A percentile compares a stretch with the other conserved stretches of the same genome.
These are phyloP conservation scores for Psilocybe tampanensis DNA, from an alignment of 768 basidiomycete species.

Conservation along the genomic window DNA sequence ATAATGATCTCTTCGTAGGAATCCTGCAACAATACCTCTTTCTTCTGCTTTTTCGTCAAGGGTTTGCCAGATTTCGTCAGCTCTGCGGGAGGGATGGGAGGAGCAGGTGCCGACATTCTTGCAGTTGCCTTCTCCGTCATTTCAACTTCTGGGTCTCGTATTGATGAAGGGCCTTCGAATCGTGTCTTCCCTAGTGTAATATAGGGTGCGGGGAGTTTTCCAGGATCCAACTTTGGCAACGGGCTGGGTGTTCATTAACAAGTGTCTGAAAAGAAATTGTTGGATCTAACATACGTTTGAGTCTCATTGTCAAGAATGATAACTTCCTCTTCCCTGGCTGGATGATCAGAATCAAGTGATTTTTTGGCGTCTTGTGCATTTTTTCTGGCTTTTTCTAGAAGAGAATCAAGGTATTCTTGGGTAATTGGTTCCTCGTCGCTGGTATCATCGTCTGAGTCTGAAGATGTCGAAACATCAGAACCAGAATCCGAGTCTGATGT, in stretches of 20 bases:
- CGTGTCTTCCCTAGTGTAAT: constrained; percentile 52
- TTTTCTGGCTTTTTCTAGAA: constrained; percentile 63
- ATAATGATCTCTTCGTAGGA: neutral
- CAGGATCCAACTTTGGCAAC: constrained; percentile 68
- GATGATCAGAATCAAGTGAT: constrained; percentile 12
- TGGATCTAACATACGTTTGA: constrained; percentile 32
- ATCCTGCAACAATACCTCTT: constrained; percentile 52
- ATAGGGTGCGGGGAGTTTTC: constrained; percentile 64
- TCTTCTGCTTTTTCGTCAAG: constrained; percentile 72
- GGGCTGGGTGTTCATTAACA: constrained; percentile 37
- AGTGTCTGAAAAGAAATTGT: neutral
- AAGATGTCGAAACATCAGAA: constrained; percentile 28
- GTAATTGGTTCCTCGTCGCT: constrained; percentile 53
- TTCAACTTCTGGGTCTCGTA: constrained; percentile 67
- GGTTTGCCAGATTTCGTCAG: constrained; percentile 63
- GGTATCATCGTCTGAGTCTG: constrained; percentile 20
- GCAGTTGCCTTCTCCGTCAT: constrained; percentile 53
- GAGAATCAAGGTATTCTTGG: constrained; percentile 59
- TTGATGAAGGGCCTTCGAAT: constrained; percentile 43
- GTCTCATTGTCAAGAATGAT: constrained; percentile 46
- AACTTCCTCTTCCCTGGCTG: constrained; percentile 50
- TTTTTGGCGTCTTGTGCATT: constrained; percentile 44
- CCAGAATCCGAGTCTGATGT: constrained; percentile 35
- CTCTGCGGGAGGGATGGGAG: constrained; percentile 64
- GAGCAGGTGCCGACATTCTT: constrained; percentile 50